A percentile compares a stretch with the other conserved stretches of the same genome.
phyloP scores from a whole-genome alignment of 805 yeast genomes.

The Sungouiella blattae region DNA sequence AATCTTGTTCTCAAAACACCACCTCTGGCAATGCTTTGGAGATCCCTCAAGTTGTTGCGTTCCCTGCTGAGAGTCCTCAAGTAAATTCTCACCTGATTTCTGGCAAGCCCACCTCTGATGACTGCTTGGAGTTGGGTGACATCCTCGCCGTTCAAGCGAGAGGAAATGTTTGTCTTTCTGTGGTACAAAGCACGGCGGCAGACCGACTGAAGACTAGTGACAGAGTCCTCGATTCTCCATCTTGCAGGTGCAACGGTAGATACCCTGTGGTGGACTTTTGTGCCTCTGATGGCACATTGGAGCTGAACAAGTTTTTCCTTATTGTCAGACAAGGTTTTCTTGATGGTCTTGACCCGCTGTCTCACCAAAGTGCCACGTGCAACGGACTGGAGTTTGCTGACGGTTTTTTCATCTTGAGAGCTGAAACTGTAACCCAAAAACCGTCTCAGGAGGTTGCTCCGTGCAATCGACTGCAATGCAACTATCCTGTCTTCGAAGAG shows the following conservation, averaged over 20 bases:
- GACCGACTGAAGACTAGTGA: constrained; percentile 29
- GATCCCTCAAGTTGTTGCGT: constrained; percentile 17
- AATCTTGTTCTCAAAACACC: constrained; percentile 41
- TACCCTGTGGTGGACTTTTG: constrained; percentile 16
- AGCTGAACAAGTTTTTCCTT: constrained; percentile 24
- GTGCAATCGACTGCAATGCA: constrained; percentile 37
- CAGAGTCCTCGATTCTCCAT: constrained; percentile 17
- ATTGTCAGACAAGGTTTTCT: constrained; percentile 8
- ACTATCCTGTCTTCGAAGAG: constrained; percentile 29
- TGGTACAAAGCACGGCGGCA: constrained; percentile 24
- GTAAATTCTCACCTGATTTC: constrained; percentile 20
- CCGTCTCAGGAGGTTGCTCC: constrained; percentile 19
- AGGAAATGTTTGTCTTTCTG: constrained; percentile 17
- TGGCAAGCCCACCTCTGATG: constrained; percentile 32
- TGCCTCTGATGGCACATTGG: constrained; percentile 46
- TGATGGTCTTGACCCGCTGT: background rate
- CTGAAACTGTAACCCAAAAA: background rate
- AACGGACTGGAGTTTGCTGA: constrained; percentile 5
- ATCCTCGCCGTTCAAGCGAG: constrained; percentile 9
- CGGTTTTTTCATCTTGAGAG: constrained; percentile 1
- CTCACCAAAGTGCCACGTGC: constrained; percentile 5
- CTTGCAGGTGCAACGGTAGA: constrained; percentile 22
- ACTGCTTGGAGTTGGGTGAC: constrained; percentile 35
- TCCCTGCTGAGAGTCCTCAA: constrained; percentile 8
- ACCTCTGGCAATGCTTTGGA: constrained; percentile 45